Conservation (phyloP, 2,329 filamentous ascomycete species). For the Botrytis medusae region DNA sequence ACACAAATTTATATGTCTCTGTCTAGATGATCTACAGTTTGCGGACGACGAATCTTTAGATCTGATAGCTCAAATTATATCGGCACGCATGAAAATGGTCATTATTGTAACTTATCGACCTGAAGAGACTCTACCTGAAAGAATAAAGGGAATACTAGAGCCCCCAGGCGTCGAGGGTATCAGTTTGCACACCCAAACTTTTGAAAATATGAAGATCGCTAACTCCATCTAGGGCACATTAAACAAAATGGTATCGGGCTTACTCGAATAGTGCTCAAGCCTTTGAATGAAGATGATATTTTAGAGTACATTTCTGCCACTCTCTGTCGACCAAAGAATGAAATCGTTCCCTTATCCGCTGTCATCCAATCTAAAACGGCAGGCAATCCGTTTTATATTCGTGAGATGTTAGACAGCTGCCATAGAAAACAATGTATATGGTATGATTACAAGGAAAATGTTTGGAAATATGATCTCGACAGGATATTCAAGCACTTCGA, state of each 20-base stretch:
- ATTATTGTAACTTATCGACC: slow-evolving; percentile 72
- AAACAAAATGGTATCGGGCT: slow-evolving; percentile 53
- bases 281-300: slow-evolving; percentile 77
- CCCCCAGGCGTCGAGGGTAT: slow-evolving; percentile 55
- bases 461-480: slow-evolving; percentile 85
- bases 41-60: slow-evolving; percentile 86
- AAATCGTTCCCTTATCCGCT: slow-evolving; percentile 73
- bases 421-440: slow-evolving; percentile 85
- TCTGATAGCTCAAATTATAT: slow-evolving; percentile 77
- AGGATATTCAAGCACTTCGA: slow-evolving; percentile 83
- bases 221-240: slow-evolving; percentile 35
- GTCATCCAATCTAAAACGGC: slow-evolving; percentile 74
- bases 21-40: slow-evolving; percentile 80
- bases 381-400: slow-evolving; percentile 84
- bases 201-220: slow-evolving; percentile 25
- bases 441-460: slow-evolving; percentile 81
- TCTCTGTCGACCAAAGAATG: slow-evolving; percentile 69
- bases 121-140: slow-evolving; percentile 60
- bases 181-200: slow-evolving; percentile 35
- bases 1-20: slow-evolving; percentile 82
- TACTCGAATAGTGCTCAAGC: slow-evolving; percentile 69
- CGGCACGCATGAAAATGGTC: slow-evolving; percentile 72
- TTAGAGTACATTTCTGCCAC: slow-evolving; percentile 80
- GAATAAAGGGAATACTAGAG: slow-evolving; percentile 54
- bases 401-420: slow-evolving; percentile 85